Evolutionary conservation across 129 eudicot genomes (phyloP).

Genomic region (Tanacetum coccineum): DNA sequence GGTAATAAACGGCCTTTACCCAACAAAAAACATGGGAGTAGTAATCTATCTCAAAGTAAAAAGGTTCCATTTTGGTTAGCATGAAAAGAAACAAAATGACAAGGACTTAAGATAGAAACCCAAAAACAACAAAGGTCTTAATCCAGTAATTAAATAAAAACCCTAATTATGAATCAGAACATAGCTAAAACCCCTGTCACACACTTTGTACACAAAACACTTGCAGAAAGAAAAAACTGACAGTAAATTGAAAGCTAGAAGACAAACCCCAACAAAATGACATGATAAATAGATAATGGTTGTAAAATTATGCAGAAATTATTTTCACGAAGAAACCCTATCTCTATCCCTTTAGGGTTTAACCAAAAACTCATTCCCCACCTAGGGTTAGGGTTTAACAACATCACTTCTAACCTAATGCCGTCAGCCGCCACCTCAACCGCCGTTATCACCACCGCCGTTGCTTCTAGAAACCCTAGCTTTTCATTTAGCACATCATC

Average conservation of each 20-base stretch:
- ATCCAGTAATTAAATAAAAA: constrained; percentile 4
- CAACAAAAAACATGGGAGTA: no score
- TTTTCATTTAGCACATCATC: constrained; percentile 15
- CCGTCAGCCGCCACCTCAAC: constrained; percentile 34
- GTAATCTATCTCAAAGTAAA: no score
- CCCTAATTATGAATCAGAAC: constrained; percentile 10
- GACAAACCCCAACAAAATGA: not conserved
- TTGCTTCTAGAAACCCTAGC: constrained; percentile 18
- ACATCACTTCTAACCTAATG: not conserved
- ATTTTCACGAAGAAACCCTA: constrained; percentile 46
- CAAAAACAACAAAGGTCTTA: constrained; percentile 6
- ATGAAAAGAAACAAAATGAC: no score
- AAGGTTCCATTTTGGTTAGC: no score
- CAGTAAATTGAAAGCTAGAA: constrained; percentile 25
- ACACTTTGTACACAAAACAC: not conserved
- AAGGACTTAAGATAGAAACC: constrained; percentile 2
- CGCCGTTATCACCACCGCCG: constrained; percentile 26
- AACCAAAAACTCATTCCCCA: not conserved
- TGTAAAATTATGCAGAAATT: constrained; percentile 58
- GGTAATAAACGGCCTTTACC: no score
- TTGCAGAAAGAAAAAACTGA: constrained; percentile 13
- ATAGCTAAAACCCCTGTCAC: constrained; percentile 27
- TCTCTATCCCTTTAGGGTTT: constrained; percentile 51
- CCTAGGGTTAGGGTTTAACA: constrained; percentile 17
- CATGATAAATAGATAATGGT: constrained; percentile 40